A percentile compares a stretch with the other conserved stretches of the same genome.
These are phyloP conservation scores for Dothistroma septosporum DNA, from an alignment of 2,329 filamentous ascomycete species.

Conservation along the genomic window DNA sequence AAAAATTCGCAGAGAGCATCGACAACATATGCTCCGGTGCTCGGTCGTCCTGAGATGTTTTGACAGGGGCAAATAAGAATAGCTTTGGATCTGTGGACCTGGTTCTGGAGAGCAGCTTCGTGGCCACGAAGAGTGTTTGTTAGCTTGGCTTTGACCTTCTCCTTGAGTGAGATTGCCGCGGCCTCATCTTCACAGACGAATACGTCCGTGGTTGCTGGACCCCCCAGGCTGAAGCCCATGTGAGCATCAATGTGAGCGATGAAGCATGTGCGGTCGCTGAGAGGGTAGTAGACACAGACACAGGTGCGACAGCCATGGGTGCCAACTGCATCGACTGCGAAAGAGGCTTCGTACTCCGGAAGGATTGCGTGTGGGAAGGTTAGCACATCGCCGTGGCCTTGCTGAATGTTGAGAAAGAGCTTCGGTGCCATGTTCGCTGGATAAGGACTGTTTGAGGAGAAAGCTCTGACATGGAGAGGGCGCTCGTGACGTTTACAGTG, in stretches of 20 bases:
- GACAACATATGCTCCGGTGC: neutral
- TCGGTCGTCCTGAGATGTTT: neutral
- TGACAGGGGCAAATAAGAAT: neutral
- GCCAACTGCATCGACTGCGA: neutral
- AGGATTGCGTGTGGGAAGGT: neutral
- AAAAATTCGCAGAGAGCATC: neutral
- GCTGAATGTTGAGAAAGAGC: neutral
- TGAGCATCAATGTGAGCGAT: conserved; percentile 10
- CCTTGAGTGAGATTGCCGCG: neutral
- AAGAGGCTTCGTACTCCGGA: neutral
- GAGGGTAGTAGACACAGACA: conserved; percentile 10
- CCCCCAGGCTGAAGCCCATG: neutral
- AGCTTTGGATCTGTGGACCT: neutral
- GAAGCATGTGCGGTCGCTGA: conserved; percentile 7
- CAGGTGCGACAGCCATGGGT: conserved; percentile 4
- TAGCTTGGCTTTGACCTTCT: neutral
- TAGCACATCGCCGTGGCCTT: neutral
- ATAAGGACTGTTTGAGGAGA: no score
- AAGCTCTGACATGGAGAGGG: no score
- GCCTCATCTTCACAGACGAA: neutral
- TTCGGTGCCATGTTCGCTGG: neutral
- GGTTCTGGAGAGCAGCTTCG: neutral
- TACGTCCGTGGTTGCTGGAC: neutral
- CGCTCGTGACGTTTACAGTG: no score
- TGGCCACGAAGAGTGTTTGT: neutral